Evolutionary conservation across 2,329 filamentous ascomycete genomes (phyloP).

Genomic region (Nannizzia gypsea): DNA sequence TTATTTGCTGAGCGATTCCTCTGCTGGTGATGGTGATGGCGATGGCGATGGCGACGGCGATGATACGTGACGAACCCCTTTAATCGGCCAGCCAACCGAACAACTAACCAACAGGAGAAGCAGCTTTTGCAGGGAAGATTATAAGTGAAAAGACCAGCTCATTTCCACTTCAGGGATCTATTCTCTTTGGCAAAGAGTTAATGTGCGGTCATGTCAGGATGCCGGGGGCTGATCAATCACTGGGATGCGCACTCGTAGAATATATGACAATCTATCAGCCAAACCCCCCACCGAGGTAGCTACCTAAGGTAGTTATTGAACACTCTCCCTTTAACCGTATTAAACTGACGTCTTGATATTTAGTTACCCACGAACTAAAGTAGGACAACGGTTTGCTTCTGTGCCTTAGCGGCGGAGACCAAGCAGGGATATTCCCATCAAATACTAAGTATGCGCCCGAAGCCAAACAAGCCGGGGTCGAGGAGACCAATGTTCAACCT

Average conservation of each 20-base stretch:
- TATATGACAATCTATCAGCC: background rate
- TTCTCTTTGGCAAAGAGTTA: background rate
- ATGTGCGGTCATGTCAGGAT: background rate
- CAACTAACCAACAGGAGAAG: background rate
- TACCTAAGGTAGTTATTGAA: too few relatives aligned
- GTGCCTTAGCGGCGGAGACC: background rate
- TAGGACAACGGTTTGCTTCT: background rate
- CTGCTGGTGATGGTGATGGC: background rate
- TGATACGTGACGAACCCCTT: background rate
- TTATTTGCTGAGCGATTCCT: background rate
- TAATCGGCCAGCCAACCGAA: background rate
- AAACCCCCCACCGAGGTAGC: too few relatives aligned
- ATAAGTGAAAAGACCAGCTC: background rate
- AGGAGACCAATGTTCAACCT: background rate
- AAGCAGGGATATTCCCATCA: background rate
- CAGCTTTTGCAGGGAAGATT: background rate
- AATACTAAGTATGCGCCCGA: background rate
- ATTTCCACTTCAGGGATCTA: background rate
- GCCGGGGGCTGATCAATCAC: background rate
- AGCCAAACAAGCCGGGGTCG: background rate
- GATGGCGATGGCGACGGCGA: background rate
- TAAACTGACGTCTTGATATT: background rate
- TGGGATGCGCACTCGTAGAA: background rate
- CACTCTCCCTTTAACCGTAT: background rate
- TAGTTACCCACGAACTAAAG: background rate